A percentile compares a stretch with the other conserved stretches of the same genome.
These are phyloP conservation scores for Lachancea dasiensis DNA, from an alignment of 805 yeast species.

Conservation along the genomic window DNA sequence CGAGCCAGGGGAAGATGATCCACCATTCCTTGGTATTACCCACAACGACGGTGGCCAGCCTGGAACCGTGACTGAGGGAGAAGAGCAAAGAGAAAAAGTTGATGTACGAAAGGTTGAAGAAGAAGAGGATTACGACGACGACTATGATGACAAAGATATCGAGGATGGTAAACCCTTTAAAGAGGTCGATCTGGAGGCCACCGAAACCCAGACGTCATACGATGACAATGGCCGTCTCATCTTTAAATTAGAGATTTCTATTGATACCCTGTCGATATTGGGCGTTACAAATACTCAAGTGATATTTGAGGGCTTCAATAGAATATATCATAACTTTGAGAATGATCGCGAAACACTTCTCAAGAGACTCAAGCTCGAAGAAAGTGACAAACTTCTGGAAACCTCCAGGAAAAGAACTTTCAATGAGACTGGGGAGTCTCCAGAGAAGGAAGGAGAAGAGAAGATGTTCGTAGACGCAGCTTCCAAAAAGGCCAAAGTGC, in stretches of 20 bases:
- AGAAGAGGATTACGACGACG: slow-evolving; percentile 35
- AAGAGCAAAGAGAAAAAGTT: neutral
- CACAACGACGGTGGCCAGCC: too few relatives aligned
- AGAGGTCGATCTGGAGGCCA: slow-evolving; percentile 6
- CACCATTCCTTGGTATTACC: too few relatives aligned
- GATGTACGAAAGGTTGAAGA: slow-evolving; percentile 27
- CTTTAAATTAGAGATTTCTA: slow-evolving; percentile 33
- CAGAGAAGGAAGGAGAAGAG: slow-evolving; percentile 13
- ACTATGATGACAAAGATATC: slow-evolving; percentile 32
- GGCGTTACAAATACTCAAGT: slow-evolving; percentile 31
- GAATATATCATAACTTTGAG: slow-evolving; percentile 70
- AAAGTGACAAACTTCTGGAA: slow-evolving; percentile 64
- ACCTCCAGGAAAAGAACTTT: slow-evolving; percentile 22
- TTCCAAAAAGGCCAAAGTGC: slow-evolving; percentile 21
- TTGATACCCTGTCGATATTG: slow-evolving; percentile 31
- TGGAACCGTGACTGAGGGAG: neutral
- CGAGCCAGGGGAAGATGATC: too few relatives aligned
- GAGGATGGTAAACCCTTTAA: slow-evolving; percentile 19
- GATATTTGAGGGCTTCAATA: slow-evolving; percentile 57
- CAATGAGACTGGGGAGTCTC: slow-evolving; percentile 16
- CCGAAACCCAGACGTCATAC: slow-evolving; percentile 4
- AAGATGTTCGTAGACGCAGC: slow-evolving; percentile 12
- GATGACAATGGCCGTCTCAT: slow-evolving; percentile 23
- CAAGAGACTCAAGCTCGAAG: slow-evolving; percentile 71
- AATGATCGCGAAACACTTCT: slow-evolving; percentile 67